Evolutionary conservation across 1,139 yeast species (phyloP).

Genomic region (Scheffersomyces insectosa): DNA sequence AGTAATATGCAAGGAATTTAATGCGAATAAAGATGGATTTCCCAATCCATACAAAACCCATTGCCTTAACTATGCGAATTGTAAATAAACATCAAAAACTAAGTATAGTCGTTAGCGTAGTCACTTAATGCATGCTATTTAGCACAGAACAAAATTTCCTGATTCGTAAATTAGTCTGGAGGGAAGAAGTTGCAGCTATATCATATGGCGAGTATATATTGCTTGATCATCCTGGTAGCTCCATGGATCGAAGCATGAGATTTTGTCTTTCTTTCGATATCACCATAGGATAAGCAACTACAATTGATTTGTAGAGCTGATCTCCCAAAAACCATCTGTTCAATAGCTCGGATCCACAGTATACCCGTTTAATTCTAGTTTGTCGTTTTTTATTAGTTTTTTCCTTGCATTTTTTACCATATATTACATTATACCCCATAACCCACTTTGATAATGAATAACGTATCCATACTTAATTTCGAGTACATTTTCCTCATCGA

Average conservation of each 20-base stretch:
- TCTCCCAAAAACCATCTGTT: neutral
- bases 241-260: neutral
- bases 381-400: neutral
- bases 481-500: slow-evolving; percentile 38
- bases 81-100: neutral
- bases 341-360: neutral
- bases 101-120: no score
- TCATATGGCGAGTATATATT: neutral
- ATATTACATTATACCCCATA: neutral
- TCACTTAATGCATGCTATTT: no score
- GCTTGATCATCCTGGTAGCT: slow-evolving; percentile 2
- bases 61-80: neutral
- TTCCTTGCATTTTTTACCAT: neutral
- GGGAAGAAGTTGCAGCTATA: no score
- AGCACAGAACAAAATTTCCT: neutral
- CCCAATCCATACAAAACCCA: neutral
- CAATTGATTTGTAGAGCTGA: no score
- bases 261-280: no score
- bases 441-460: slow-evolving; percentile 5
- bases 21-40: neutral
- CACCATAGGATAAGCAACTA: no score
- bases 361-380: slow-evolving; percentile 3
- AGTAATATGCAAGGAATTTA: neutral
- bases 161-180: neutral
- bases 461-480: slow-evolving; percentile 30